phyloP scores from a whole-genome alignment of 2,329 filamentous ascomycete species.

The Epichloe scottii region DNA sequence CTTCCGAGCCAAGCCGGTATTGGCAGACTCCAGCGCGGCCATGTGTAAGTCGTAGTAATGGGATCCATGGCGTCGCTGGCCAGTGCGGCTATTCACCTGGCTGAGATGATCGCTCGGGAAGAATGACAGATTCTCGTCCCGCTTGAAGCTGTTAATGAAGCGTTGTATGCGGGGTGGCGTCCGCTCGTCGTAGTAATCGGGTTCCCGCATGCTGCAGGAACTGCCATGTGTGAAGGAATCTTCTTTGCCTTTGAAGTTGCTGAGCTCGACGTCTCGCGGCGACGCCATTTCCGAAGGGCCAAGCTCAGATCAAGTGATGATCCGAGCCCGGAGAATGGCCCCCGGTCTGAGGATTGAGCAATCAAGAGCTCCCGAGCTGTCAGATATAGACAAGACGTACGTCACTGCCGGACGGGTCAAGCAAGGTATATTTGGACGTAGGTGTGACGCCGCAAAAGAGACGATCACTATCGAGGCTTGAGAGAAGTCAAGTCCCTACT shows the following conservation, averaged over 20 bases:
- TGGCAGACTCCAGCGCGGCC: constrained; percentile 61
- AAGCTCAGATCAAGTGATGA: not conserved
- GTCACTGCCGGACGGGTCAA: too few species aligned
- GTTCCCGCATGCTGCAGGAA: constrained; percentile 38
- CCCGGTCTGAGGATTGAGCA: too few species aligned
- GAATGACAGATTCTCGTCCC: constrained; percentile 40
- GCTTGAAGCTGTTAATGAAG: constrained; percentile 50
- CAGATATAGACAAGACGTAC: too few species aligned
- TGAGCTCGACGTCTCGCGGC: constrained; percentile 38
- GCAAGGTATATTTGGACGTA: too few species aligned
- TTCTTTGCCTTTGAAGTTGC: constrained; percentile 45
- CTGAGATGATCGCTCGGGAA: constrained; percentile 31
- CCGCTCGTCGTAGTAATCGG: constrained; percentile 31
- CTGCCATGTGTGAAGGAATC: constrained; percentile 39
- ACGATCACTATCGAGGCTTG: too few species aligned
- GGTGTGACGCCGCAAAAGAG: too few species aligned
- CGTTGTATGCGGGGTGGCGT: constrained; percentile 25
- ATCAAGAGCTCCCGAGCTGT: too few species aligned
- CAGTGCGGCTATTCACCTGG: constrained; percentile 17
- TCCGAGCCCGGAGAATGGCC: not conserved
- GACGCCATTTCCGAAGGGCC: constrained; percentile 17
- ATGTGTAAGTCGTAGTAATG: constrained; percentile 43
- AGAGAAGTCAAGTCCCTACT: too few species aligned
- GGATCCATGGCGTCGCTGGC: constrained; percentile 16
- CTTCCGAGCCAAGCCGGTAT: constrained; percentile 61